These are phyloP conservation scores for Rhizophagus clarus DNA, from an alignment of 192 early-diverging fungal species.

Conservation along the genomic window DNA sequence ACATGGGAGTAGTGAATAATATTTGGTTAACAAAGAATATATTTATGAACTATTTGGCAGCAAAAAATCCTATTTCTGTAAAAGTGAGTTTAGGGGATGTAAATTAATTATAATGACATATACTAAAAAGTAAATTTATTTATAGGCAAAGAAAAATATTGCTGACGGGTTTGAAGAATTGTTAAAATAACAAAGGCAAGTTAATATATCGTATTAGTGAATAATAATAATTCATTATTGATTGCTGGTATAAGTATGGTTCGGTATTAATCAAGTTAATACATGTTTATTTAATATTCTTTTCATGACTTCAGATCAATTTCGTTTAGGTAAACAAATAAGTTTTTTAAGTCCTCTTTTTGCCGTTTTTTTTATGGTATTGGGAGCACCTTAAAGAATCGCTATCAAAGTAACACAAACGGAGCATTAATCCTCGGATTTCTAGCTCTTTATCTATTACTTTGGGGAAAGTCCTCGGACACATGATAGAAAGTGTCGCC, in stretches of 20 bases:
- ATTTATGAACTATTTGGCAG: conserved; percentile 53
- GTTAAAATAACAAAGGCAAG: neutral
- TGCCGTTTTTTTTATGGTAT: neutral
- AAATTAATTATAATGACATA: neutral
- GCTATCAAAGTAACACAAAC: conserved; percentile 30
- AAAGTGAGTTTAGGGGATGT: conserved; percentile 28
- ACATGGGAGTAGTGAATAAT: conserved; percentile 46
- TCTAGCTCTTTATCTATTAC: conserved; percentile 30
- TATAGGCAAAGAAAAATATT: conserved; percentile 27
- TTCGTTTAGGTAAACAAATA: neutral
- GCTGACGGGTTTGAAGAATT: conserved; percentile 30
- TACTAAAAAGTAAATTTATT: neutral
- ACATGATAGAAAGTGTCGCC: conserved; percentile 38
- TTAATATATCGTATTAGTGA: neutral
- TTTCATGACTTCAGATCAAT: too few species aligned
- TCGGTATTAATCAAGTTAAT: too few species aligned
- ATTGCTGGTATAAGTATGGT: too few species aligned
- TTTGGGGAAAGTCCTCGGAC: conserved; percentile 42
- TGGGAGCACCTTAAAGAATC: conserved; percentile 31
- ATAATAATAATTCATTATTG: too few species aligned
- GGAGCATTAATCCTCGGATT: conserved; percentile 22
- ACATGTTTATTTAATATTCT: too few species aligned
- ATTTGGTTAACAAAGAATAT: conserved; percentile 54
- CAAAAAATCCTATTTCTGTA: conserved; percentile 47
- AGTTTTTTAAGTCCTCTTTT: neutral